Evolutionary conservation across 2,329 filamentous ascomycete species (phyloP).

Genomic region (Botrytis deweyae): DNA sequence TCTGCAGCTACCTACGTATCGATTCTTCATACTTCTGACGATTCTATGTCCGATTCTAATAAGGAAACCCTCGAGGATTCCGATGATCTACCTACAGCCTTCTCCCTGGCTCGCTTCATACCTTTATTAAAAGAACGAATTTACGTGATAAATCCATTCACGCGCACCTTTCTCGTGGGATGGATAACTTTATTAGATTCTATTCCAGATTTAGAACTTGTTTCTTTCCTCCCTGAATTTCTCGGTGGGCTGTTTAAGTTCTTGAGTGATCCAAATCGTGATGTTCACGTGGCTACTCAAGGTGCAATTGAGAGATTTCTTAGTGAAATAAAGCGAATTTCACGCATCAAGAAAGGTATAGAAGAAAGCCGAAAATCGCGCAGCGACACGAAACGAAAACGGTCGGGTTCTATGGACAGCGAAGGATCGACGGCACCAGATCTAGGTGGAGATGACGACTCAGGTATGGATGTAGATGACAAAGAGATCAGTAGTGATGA

Average conservation of each 20-base stretch:
- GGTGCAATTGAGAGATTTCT: conserved; percentile 86
- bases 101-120: conserved; percentile 87
- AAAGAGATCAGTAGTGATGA: conserved; percentile 69
- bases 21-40: conserved; percentile 65
- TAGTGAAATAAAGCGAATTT: conserved; percentile 90
- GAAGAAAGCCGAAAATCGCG: conserved; percentile 74
- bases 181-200: conserved; percentile 96
- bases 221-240: conserved; percentile 89
- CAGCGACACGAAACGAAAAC: conserved; percentile 63
- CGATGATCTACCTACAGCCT: conserved; percentile 73
- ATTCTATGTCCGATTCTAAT: conserved; percentile 51
- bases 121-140: conserved; percentile 92
- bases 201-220: conserved; percentile 93
- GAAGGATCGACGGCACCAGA: conserved; percentile 51
- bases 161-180: conserved; percentile 88
- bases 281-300: conserved; percentile 94
- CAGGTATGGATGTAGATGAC: conserved; percentile 56
- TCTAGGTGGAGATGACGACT: conserved; percentile 59
- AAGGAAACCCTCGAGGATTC: conserved; percentile 48
- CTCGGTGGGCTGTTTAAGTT: conserved; percentile 87
- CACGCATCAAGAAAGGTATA: conserved; percentile 87
- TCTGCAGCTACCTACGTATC: conserved; percentile 94
- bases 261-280: conserved; percentile 83
- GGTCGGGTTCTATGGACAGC: conserved; percentile 69
- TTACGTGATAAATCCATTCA: conserved; percentile 91